Base-by-base conservation (phyloP, 768 basidiomycete species). In the Naganishia friedmannii region DNA sequence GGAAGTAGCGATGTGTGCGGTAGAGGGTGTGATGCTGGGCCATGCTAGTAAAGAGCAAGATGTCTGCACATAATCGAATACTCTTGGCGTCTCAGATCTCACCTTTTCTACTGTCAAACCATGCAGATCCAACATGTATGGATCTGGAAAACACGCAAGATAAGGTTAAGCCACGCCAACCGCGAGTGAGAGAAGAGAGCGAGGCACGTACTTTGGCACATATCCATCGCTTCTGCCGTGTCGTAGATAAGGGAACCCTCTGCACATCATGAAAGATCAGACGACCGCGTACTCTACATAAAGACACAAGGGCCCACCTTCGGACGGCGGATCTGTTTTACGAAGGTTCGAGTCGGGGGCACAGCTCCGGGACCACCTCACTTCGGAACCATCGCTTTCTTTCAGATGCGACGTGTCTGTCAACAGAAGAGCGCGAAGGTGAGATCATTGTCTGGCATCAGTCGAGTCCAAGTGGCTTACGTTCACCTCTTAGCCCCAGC, bases 1-100 rank as follows among this genome's bases (percentile, higher is more conserved):
- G 79, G 79, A 0, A 80, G 56, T 0, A 80, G 74, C 32, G 77
- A 74, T 0, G 79, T 80, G 67, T 79, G 78, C 17, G 79, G 79
- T 65, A 74, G 57, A 42, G 79, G 79, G 72, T 79, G 75, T 2
- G 79, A 80, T 17, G 74, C 72, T 8, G 72, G 69, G 8, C 74
- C 74, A 55, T 78, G 79, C 12, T 76, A 26, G n/a, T 13, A 21
- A 12, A 31, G n/a, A 17, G 17, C 34, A 58, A 15, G 32, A 37
- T 19, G 12, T 32, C 32, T 15, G 21, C 0, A 34, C 6, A 17
- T 13, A 34, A 32, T 23, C 34, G 19, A 58, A 19, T 29, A 8
- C 3, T 0, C 19, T 4, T 8, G 21, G 39, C 4, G 8, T 1
- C 3, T 7, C 19, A 0, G 8, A 13, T 13, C 65, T 46, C 31